Base-by-base conservation (phyloP, 2,329 filamentous ascomycete species). In the Stachybotrys echinatus region DNA sequence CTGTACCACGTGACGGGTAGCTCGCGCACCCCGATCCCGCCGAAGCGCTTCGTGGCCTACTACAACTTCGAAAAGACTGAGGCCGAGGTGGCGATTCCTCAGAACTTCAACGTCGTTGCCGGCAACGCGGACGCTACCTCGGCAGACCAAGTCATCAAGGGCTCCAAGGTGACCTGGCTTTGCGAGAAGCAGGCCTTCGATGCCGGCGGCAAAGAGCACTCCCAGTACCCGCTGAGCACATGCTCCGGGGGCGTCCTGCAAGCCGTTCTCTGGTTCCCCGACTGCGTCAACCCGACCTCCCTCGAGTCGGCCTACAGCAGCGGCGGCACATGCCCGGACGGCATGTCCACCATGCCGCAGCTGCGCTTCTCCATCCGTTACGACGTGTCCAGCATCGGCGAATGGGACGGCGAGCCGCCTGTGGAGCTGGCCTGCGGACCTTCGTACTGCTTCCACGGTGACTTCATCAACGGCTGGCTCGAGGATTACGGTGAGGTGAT, bases 1-100 rank as follows among this genome's bases (percentile, higher is more conserved):
- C 14, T 42, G 6, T 42, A 42, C 40, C 40, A 42, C 40, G 40
- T 42, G 18, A 42, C n/a, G 40, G 40, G 14, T 5, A 21, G 40
- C 14, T 42, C 40, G 5, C 40, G 40, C 19, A 42, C 40, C 40
- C 40, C 37, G 5, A 42, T 42, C n/a, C 40, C 20, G 40, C 40
- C 40, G 18, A 42, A 42, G n/a, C 40, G 40, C 5, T 42, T 42
- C 40, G 40, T 42, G 18, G 40, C 40, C 19, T 42, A 42, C 40
- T 42, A 42, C 40, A 42, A 42, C 40, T 42, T 42, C n/a, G 40
- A 42, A 14, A 42, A 42, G 40, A 42, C 40, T 12, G 40, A 42
- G 40, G 40, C 40, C 19, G 40, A 42, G 20, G 40, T 42, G 40
- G 18, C 40, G 12, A 42, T 42, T 21, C 40, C 40, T 20, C 40